phyloP scores from a whole-genome alignment of 2,329 filamentous ascomycete species.

The Epichloe typhina region DNA sequence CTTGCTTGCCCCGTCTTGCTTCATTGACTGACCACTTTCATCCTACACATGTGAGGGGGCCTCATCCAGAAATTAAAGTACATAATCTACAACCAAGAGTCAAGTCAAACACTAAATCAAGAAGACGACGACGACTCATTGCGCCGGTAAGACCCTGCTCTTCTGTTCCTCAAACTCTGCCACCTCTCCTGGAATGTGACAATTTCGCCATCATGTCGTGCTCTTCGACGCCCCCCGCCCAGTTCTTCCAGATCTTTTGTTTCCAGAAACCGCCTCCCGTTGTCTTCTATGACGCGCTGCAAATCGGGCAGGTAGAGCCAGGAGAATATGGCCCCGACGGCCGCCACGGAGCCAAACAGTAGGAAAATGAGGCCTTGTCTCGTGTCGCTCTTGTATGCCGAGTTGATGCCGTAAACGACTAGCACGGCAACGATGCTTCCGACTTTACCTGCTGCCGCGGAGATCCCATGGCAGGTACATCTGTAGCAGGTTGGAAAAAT shows the following conservation, averaged over 20 bases:
- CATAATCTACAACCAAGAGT: background rate
- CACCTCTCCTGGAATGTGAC: constrained; percentile 31
- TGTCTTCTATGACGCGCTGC: constrained; percentile 25
- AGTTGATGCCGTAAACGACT: constrained; percentile 36
- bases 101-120: no score
- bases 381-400: constrained; percentile 25
- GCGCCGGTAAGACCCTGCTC: constrained; percentile 7
- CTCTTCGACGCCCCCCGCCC: constrained; percentile 35
- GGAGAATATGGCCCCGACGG: constrained; percentile 34
- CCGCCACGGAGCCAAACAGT: constrained; percentile 36
- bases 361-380: constrained; percentile 37
- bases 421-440: constrained; percentile 40
- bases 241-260: constrained; percentile 37
- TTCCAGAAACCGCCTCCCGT: constrained; percentile 25
- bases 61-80: background rate
- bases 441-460: constrained; percentile 45
- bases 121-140: background rate
- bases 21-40: background rate
- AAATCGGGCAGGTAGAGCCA: constrained; percentile 39
- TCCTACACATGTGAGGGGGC: background rate
- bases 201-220: constrained; percentile 29
- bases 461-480: constrained; percentile 48
- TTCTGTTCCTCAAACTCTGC: constrained; percentile 23
- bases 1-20: background rate
- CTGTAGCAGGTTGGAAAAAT: constrained; percentile 52